Evolutionary conservation across 768 basidiomycete species (phyloP).

Genomic region (Suillus spraguei): DNA sequence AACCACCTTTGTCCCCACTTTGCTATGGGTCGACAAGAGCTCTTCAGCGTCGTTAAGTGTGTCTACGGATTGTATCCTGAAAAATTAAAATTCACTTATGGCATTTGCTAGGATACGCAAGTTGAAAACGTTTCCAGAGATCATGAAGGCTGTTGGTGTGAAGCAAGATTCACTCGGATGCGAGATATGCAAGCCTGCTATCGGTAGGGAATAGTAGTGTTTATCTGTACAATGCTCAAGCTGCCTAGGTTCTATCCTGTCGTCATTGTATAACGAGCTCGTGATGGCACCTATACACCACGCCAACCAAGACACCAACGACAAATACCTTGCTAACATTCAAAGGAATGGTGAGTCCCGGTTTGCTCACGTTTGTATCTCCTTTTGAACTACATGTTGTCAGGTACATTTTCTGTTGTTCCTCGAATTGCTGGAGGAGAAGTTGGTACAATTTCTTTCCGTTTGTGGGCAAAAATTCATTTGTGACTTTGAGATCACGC

Average conservation of each 20-base stretch:
- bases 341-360: constrained; percentile 56
- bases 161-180: constrained; percentile 59
- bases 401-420: constrained; percentile 68
- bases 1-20: constrained; percentile 71
- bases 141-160: constrained; percentile 53
- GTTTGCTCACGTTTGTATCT: background rate
- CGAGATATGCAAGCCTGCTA: constrained; percentile 72
- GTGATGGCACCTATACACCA: constrained; percentile 65
- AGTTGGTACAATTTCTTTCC: constrained; percentile 25
- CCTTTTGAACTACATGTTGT: background rate
- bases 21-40: constrained; percentile 60
- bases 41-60: constrained; percentile 62
- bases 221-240: background rate
- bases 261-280: constrained; percentile 62
- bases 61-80: constrained; percentile 10
- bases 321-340: constrained; percentile 70
- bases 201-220: constrained; percentile 39
- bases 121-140: constrained; percentile 53
- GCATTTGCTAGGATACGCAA: constrained; percentile 50
- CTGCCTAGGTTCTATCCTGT: constrained; percentile 39
- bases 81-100: too few species aligned
- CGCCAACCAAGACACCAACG: constrained; percentile 74
- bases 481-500: constrained; percentile 43
- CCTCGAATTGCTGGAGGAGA: constrained; percentile 75
- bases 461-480: background rate